Evolutionary conservation across 2,329 filamentous ascomycete species (phyloP).

Genomic region (Monilinia vaccinii-corymbosi): DNA sequence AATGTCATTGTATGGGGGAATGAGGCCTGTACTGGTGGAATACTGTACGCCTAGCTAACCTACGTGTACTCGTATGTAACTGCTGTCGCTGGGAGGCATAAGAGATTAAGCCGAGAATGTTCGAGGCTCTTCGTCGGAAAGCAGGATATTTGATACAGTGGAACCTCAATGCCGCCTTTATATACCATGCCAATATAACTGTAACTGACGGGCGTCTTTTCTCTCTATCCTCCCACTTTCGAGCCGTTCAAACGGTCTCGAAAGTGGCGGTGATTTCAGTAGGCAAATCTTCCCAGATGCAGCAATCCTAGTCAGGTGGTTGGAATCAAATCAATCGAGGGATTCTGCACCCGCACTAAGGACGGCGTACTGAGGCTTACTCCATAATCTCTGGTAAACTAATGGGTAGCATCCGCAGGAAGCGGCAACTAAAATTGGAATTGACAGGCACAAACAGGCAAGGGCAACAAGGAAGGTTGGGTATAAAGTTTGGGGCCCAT

Average conservation of each 20-base stretch:
- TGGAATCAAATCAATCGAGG: background rate
- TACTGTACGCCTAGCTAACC: background rate
- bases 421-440: slow-evolving; percentile 8
- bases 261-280: background rate
- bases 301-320: background rate
- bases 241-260: background rate
- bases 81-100: background rate
- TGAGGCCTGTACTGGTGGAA: background rate
- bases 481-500: background rate
- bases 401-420: slow-evolving; percentile 8
- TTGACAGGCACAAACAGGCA: slow-evolving; percentile 3
- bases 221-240: background rate
- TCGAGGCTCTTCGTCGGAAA: background rate
- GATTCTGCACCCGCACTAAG: background rate
- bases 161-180: background rate
- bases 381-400: background rate
- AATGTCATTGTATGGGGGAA: background rate
- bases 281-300: background rate
- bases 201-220: background rate
- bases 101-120: slow-evolving; percentile 1
- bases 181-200: background rate
- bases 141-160: background rate
- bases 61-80: background rate
- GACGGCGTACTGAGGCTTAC: no score
- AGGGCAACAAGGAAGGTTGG: background rate